Evolutionary conservation across 768 basidiomycete species (phyloP).

Genomic region (Lanmaoa pseudosensibilis): DNA sequence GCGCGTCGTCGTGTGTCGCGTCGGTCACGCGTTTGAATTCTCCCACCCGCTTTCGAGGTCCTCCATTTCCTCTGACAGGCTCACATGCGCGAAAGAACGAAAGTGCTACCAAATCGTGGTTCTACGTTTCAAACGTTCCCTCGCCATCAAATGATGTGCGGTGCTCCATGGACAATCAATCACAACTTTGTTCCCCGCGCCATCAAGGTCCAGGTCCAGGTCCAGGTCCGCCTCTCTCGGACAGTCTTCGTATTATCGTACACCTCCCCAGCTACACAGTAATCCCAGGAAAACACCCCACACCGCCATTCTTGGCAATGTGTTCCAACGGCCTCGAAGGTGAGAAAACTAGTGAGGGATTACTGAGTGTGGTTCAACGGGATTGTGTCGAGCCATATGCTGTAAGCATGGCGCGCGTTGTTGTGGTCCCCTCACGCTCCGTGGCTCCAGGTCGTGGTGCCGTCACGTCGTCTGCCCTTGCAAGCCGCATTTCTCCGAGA

Average conservation of each 20-base stretch:
- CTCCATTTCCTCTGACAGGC: no score
- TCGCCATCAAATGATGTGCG: not conserved
- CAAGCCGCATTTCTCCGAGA: not conserved
- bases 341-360: not conserved
- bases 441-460: not conserved
- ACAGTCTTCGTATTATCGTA: not conserved
- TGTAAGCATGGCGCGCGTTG: not conserved
- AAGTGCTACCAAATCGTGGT: no score
- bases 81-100: no score
- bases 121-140: not conserved
- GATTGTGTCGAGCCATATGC: not conserved
- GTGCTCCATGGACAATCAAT: no score
- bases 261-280: no score
- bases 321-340: not conserved
- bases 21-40: constrained; percentile 1
- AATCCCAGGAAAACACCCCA: not conserved
- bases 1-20: not conserved
- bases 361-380: not conserved
- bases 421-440: not conserved
- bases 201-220: not conserved
- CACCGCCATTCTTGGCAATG: not conserved
- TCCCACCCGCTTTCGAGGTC: not conserved
- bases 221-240: not conserved
- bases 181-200: not conserved
- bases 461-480: not conserved